Conservation (phyloP, 1,139 yeast genomes). For the Nakaseomyces nivariensis region DNA sequence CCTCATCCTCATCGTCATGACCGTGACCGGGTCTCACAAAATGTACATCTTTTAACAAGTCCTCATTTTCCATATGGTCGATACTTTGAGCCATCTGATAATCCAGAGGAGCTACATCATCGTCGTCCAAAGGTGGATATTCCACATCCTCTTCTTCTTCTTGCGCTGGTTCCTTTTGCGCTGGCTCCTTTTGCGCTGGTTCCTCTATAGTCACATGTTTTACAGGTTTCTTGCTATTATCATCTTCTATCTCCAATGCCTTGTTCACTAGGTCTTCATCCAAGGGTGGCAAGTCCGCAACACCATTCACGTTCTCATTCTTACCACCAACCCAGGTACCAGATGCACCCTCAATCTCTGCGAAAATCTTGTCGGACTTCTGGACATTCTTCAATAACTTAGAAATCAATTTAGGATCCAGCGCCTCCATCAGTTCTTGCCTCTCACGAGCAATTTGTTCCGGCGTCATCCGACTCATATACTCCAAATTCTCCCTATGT, state of each 20-base stretch:
- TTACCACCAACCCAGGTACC: slow-evolving; percentile 70
- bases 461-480: slow-evolving; percentile 51
- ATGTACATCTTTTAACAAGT: slow-evolving; percentile 43
- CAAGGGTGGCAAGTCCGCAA: slow-evolving; percentile 29
- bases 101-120: slow-evolving; percentile 38
- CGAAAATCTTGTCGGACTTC: slow-evolving; percentile 33
- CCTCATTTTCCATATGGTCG: slow-evolving; percentile 36
- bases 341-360: slow-evolving; percentile 51
- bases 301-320: slow-evolving; percentile 28
- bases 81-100: slow-evolving; percentile 34
- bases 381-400: slow-evolving; percentile 39
- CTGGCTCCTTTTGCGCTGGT: slow-evolving; percentile 2
- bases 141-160: slow-evolving; percentile 7
- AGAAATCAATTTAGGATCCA: slow-evolving; percentile 63
- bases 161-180: slow-evolving; percentile 1
- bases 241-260: slow-evolving; percentile 27
- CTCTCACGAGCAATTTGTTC: slow-evolving; percentile 58
- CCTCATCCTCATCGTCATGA: slow-evolving; percentile 13
- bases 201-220: slow-evolving; percentile 5
- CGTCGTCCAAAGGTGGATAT: slow-evolving; percentile 27
- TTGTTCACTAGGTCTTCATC: slow-evolving; percentile 27
- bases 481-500: slow-evolving; percentile 63
- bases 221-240: not conserved
- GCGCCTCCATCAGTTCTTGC: slow-evolving; percentile 51
- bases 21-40: slow-evolving; percentile 45